A percentile compares a stretch with the other conserved stretches of the same genome.
These are phyloP conservation scores for Daedalea quercina DNA, from an alignment of 768 basidiomycete species.

Conservation along the genomic window DNA sequence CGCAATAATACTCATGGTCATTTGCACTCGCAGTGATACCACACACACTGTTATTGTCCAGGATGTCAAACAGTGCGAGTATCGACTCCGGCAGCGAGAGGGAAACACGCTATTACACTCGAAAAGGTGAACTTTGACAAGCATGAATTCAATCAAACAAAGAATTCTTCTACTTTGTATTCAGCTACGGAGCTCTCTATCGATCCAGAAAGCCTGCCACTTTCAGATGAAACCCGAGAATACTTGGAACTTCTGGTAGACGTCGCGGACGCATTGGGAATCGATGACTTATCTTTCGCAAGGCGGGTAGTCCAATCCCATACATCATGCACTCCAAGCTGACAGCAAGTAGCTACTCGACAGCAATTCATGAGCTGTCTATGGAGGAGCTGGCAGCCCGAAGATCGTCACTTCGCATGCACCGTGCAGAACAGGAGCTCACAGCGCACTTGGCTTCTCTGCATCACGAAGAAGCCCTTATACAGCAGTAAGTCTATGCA, in stretches of 20 bases:
- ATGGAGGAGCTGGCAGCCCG: slow-evolving; percentile 24
- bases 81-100: no score
- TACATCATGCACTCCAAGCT: no score
- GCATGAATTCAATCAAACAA: no score
- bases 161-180: no score
- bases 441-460: slow-evolving; percentile 25
- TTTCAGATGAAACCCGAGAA: not conserved
- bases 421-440: slow-evolving; percentile 32
- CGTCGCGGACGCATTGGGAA: slow-evolving; percentile 9
- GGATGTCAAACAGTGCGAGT: no score
- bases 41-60: no score
- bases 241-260: slow-evolving; percentile 5
- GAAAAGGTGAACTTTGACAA: no score
- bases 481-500: slow-evolving; percentile 28
- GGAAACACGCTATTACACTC: no score
- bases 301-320: not conserved
- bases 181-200: not conserved
- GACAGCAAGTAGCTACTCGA: slow-evolving; percentile 27
- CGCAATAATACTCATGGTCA: no score
- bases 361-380: slow-evolving; percentile 29
- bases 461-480: slow-evolving; percentile 29
- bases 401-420: slow-evolving; percentile 28
- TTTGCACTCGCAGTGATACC: no score
- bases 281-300: slow-evolving; percentile 12
- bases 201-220: not conserved